Evolutionary conservation across 805 yeast species (phyloP), one percentile per base, ranked within the genome.

Genomic region (Suhomyces pyralidae): DNA sequence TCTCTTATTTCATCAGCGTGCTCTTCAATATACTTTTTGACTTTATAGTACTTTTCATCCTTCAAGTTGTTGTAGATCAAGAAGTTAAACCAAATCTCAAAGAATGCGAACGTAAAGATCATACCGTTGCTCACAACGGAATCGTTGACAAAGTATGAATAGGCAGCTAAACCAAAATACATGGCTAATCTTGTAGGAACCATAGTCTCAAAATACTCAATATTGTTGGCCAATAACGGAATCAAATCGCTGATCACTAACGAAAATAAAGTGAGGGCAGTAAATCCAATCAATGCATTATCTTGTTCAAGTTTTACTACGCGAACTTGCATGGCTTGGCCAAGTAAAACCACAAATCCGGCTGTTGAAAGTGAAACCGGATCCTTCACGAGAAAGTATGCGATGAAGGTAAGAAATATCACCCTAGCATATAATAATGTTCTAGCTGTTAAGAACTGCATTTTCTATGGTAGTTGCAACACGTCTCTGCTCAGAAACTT

Each of bases 61-160:
- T 83, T 79, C 54, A 87, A 70, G 43, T 85, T 77, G 61, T 78
- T 81, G 65, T 77, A 86, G 32, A 85, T 76, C 57, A 86, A 69
- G 53, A 85, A 82, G 60, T 84, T 82, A 61, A 83, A 73, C 90
- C 92, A 87, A 30, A 86, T 77, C 65, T 87, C 94, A 56, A 81
- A 61, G 55, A 86, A 85, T 28, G 82, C 66, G 61, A 79, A 85
- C 5, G 79, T 70, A 56, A 87, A 85, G 3, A 85, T 80, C 45
- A 82, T 69, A 61, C 82, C 84, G 67, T 86, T 86, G 61, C 86
- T 82, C n/a, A 86, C 53, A 22, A 69, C 64, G 19, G 77, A 73
- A 44, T 70, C 65, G n/a, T 69, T 68, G 51, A 77, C 76, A 42
- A 78, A 50, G 60, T 82, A 83, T 24, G 84, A 67, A 56, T 75